phyloP scores from a whole-genome alignment of 2,329 filamentous ascomycete genomes.

The Emergomyces orientalis region DNA sequence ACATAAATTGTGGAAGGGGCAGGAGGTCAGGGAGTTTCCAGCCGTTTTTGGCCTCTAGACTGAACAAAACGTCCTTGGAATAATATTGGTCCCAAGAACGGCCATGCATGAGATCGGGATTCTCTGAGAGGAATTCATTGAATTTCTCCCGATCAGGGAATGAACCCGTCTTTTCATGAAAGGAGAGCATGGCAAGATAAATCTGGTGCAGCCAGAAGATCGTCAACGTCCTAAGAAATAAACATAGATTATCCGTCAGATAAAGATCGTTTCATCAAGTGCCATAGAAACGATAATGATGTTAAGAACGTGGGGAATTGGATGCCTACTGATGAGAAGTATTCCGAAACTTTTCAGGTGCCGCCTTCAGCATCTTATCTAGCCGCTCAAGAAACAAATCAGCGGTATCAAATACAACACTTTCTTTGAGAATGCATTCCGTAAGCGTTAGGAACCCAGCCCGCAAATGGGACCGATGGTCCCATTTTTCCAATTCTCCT shows the following conservation, averaged over 20 bases:
- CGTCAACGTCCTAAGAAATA: constrained; percentile 1
- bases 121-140: constrained; percentile 1
- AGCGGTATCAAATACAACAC: constrained; percentile 3
- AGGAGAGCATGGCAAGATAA: constrained; percentile 1
- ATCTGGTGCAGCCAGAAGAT: constrained; percentile 7
- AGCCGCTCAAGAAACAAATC: constrained; percentile 3
- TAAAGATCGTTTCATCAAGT: not conserved
- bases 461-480: constrained; percentile 5
- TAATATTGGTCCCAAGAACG: constrained; percentile 2
- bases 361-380: constrained; percentile 6
- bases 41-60: not conserved
- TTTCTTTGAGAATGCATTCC: constrained; percentile 1
- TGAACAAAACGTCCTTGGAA: constrained; percentile 4
- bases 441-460: constrained; percentile 3
- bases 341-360: constrained; percentile 2
- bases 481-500: not conserved
- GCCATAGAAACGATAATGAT: not conserved
- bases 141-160: not conserved
- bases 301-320: not conserved
- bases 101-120: constrained; percentile 5
- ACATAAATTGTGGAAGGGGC: not conserved
- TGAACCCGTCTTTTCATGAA: not conserved
- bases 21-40: not conserved
- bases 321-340: constrained; percentile 3
- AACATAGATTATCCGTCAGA: not conserved